Evolutionary conservation across 139 green algal genomes (phyloP).

Genomic region (Bryopsis sp.): DNA sequence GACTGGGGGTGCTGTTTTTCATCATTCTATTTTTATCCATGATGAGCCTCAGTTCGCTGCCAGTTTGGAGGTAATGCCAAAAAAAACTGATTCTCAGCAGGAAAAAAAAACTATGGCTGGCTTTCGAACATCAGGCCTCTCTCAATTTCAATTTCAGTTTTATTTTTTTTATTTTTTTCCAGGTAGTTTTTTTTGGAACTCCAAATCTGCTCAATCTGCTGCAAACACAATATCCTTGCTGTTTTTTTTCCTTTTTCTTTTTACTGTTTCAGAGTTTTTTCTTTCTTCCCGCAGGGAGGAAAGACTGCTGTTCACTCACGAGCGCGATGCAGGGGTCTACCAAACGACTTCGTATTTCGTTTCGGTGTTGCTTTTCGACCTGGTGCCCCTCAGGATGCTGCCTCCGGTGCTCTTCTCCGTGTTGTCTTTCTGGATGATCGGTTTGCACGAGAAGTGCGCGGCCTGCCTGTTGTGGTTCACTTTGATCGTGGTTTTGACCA

Average conservation of each 20-base stretch:
- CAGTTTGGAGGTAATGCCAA: constrained; percentile 43
- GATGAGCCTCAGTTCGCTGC: constrained; percentile 59
- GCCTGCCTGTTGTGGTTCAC: constrained; percentile 46
- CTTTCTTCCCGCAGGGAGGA: constrained; percentile 33
- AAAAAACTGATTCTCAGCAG: no score
- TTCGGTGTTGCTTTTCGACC: constrained; percentile 48
- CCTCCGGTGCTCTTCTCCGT: constrained; percentile 50
- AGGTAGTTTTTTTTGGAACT: not conserved
- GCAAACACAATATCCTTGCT: not conserved
- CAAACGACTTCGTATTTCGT: constrained; percentile 32
- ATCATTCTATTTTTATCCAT: constrained; percentile 58
- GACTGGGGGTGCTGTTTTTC: constrained; percentile 59
- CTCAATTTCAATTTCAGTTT: no score
- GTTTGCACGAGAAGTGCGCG: constrained; percentile 43
- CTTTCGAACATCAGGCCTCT: no score
- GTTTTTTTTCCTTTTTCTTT: not conserved
- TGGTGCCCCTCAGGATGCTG: constrained; percentile 55
- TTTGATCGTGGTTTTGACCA: constrained; percentile 37
- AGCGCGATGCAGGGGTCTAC: constrained; percentile 43
- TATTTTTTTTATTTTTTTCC: not conserved
- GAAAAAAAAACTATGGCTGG: no score
- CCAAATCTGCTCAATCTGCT: not conserved
- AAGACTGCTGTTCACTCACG: constrained; percentile 49
- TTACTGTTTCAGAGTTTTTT: constrained; percentile 2
- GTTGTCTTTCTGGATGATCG: constrained; percentile 54